A percentile compares a stretch with the other conserved stretches of the same genome.
Evolutionary conservation across 495 filamentous ascomycete species (phyloP).

Genomic region (Ascobolus immersus): DNA sequence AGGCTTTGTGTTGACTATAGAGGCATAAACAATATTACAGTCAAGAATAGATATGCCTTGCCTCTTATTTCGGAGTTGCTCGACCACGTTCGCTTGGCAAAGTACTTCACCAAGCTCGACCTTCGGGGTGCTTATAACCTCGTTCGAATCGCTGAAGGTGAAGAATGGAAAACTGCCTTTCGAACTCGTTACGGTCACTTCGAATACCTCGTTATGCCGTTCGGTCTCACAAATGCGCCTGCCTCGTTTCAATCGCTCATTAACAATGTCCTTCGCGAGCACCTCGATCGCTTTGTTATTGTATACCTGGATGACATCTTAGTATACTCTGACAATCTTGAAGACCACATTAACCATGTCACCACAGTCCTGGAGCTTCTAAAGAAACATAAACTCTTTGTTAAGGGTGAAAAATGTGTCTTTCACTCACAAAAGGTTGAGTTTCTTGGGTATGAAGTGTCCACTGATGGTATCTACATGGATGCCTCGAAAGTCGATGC

Average conservation of each 20-base stretch:
- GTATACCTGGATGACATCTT: conserved; percentile 10
- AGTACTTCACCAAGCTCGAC: conserved; percentile 3
- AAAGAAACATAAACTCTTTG: conserved; percentile 1
- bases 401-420: conserved; percentile 1
- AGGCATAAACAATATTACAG: conserved; percentile 7
- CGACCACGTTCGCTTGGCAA: conserved; percentile 3
- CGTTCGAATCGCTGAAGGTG: conserved; percentile 12
- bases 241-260: conserved; percentile 6
- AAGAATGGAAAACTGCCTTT: conserved; percentile 18
- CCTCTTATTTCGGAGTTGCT: conserved; percentile 3
- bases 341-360: conserved; percentile 7
- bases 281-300: conserved; percentile 7
- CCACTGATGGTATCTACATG: conserved; percentile 8
- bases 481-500: conserved; percentile 11
- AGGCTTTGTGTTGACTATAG: conserved; percentile 5
- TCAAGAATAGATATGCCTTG: conserved; percentile 8
- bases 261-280: conserved; percentile 6
- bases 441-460: not conserved
- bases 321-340: conserved; percentile 6
- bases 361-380: conserved; percentile 3
- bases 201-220: conserved; percentile 6
- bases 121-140: conserved; percentile 2
- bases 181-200: not conserved
- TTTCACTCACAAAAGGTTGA: no score
- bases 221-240: conserved; percentile 6